Percentiles rank a stretch among this genome's conserved stretches.
These are phyloP conservation scores for Hymenoscyphus occultus DNA, from an alignment of 2,329 filamentous ascomycete genomes.

Conservation along the genomic window DNA sequence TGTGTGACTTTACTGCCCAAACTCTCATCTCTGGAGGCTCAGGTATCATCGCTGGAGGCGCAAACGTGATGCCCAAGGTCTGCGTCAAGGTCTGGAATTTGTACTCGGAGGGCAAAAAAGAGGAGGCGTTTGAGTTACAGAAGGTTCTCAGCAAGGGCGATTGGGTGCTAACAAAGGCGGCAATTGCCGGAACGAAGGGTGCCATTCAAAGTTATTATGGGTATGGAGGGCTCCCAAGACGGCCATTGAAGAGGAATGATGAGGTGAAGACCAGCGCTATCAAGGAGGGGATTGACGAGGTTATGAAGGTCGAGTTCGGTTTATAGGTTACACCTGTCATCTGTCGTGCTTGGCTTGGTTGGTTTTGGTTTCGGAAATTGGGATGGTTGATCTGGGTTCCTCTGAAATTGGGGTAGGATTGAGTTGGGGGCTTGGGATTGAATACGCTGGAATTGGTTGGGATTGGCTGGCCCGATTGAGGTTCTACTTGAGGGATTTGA, in stretches of 20 bases:
- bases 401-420: neutral
- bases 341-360: neutral
- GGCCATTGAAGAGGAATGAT: constrained; percentile 66
- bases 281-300: constrained; percentile 56
- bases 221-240: constrained; percentile 74
- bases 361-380: neutral
- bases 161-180: constrained; percentile 79
- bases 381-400: neutral
- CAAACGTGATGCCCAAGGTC: constrained; percentile 80
- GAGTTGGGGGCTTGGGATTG: too few relatives aligned
- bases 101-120: constrained; percentile 67
- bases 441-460: too few relatives aligned
- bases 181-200: constrained; percentile 82
- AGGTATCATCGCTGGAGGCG: constrained; percentile 81
- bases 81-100: constrained; percentile 78
- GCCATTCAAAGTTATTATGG: constrained; percentile 78
- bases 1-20: constrained; percentile 84
- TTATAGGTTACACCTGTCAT: constrained; percentile 25
- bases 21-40: constrained; percentile 75
- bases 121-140: constrained; percentile 73
- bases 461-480: too few relatives aligned
- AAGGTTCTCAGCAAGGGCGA: constrained; percentile 75
- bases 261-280: constrained; percentile 53
- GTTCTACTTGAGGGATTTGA: too few relatives aligned
- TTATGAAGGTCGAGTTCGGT: constrained; percentile 61